phyloP scores from a whole-genome alignment of 768 basidiomycete genomes.

The Neoboletus subvelutipes region DNA sequence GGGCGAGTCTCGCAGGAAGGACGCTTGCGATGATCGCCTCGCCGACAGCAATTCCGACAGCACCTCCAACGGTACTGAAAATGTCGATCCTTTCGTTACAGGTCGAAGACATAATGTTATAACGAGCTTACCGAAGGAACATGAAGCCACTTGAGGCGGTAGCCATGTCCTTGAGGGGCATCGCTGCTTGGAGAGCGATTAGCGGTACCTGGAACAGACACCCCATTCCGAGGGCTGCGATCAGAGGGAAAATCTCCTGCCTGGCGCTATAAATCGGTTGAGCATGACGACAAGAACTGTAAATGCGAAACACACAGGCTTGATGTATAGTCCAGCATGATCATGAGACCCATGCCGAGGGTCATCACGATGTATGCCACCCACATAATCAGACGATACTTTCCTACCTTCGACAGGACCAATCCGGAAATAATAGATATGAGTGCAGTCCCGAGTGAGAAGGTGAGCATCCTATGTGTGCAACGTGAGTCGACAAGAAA shows the following conservation, averaged over 20 bases:
- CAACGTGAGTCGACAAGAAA: not conserved
- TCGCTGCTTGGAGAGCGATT: conserved; percentile 78
- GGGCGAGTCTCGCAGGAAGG: conserved; percentile 32
- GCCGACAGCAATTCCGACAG: conserved; percentile 63
- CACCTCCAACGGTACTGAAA: conserved; percentile 69
- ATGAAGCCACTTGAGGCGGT: conserved; percentile 71
- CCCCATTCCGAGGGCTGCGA: conserved; percentile 67
- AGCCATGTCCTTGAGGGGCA: conserved; percentile 87
- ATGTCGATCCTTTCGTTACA: conserved; percentile 33
- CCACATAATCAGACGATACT: conserved; percentile 67
- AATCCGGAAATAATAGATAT: conserved; percentile 58
- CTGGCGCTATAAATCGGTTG: conserved; percentile 42
- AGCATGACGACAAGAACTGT: not conserved
- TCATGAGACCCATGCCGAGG: conserved; percentile 74
- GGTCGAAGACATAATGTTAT: not conserved
- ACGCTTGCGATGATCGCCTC: conserved; percentile 69
- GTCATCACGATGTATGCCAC: conserved; percentile 52
- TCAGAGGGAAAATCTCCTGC: conserved; percentile 62
- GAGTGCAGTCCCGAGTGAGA: conserved; percentile 33
- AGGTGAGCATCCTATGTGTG: conserved; percentile 63
- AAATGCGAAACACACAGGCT: conserved; percentile 20
- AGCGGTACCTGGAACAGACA: conserved; percentile 67
- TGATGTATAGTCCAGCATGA: conserved; percentile 57
- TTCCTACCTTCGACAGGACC: conserved; percentile 53
- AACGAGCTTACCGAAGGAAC: conserved; percentile 58